Base-by-base conservation (phyloP, 2,329 filamentous ascomycete species). In the Dactylellina cionopaga region DNA sequence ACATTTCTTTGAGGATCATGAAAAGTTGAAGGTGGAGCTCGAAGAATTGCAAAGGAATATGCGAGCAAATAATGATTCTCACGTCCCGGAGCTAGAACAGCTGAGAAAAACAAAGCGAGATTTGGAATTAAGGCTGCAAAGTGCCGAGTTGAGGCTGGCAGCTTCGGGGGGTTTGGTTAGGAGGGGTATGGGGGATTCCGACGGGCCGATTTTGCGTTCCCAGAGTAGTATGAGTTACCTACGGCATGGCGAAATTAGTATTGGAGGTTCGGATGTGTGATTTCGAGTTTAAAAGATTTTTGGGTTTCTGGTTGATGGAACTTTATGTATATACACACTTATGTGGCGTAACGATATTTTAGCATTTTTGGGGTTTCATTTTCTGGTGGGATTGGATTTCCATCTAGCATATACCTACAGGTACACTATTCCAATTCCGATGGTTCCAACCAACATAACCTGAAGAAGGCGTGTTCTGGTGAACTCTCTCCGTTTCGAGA, bases 141-240 rank as follows among this genome's bases (percentile, higher is more conserved):
- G 63, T 25, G 63, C 63, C 17, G 63, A 68, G 54, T 47, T 68
- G 44, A 68, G 63, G 6, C 63, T 68, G n/a, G 63, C 63, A 10
- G 17, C 63, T 68, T 68, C 63, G 0, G 63, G 63, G 17, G 63
- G 63, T 13, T 41, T 68, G 19, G 37, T 41, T 35, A 49, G 63
- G 15, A 59, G 54, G 17, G 54, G 46, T 1, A 1, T 35, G 4
- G 35, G 15, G 2, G 54, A 60, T 37, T 27, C 17, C 27, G 60
- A 60, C 33, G 63, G 25, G 3, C 54, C 43, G 5, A 59, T 44
- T 43, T 41, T 52, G 54, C 33, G 63, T 13, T 68, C 63, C 9
- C 63, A 68, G 54, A 68, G 63, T 39, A 68, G 63, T 47, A 68
- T 68, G 63, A 68, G 63, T 41, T 68, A 68, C 33, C 25, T 68